Base-by-base conservation (phyloP, 495 filamentous ascomycete species). In the Cercophora newfieldiana region DNA sequence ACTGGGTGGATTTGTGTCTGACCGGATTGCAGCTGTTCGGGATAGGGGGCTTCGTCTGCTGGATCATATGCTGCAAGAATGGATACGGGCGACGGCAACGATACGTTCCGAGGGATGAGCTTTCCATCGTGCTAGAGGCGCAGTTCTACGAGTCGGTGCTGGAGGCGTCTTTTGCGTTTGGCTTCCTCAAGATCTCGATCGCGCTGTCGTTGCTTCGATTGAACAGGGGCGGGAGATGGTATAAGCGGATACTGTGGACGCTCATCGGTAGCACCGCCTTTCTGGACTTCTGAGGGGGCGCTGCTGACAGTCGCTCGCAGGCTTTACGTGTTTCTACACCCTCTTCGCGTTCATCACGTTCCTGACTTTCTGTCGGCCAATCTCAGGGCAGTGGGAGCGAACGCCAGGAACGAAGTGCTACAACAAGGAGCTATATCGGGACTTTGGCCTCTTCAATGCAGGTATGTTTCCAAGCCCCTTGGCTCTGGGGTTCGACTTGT, bases 151-250 rank as follows among this genome's bases (percentile, higher is more conserved):
- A 78, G 12, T 77, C 78, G 37, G 70, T 69, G 18, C 73, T 80
- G 28, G 79, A 79, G 55, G 68, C 79, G 14, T 69, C 66, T 14
- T 76, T 75, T 63, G 79, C 74, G 0, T 79, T 82, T 64, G 76
- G 76, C 28, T 72, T 81, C 12, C 74, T 82, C 66, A 83, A 83
- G 71, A 73, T 82, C 53, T 81, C 81, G 0, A 78, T 82, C 47
- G 78, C 76, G 21, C 16, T 77, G 51, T 77, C 74, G 10, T 68
- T 77, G 3, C 61, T 75, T 0, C 50, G 74, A 5, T 65, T 77
- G 7, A 69, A 63, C 28, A 67, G 63, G 28, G 68, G 54, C 8
- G 54, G 69, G 26, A 75, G 48, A 21, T 66, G 64, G 69, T 79
- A 69, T 65, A 67, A 59, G 24, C 66, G 50, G 64, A 68, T 68